phyloP scores from a whole-genome alignment of 306 rosid species.

The Dalbergia oliveri region DNA sequence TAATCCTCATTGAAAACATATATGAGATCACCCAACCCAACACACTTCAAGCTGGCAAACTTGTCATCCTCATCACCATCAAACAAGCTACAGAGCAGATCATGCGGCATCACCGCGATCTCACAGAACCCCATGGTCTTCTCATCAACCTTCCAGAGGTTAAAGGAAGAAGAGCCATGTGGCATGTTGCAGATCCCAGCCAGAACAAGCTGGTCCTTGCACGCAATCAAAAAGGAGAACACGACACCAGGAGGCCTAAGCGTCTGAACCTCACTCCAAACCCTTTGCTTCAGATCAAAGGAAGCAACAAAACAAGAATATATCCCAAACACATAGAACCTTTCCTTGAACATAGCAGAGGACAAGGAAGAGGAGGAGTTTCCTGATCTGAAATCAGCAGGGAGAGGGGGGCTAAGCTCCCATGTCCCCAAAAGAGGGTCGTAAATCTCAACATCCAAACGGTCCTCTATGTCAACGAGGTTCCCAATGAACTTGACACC shows the following conservation, averaged over 20 bases:
- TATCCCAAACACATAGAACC: constrained; percentile 73
- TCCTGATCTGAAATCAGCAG: constrained; percentile 74
- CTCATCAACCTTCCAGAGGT: constrained; percentile 75
- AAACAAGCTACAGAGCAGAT: constrained; percentile 66
- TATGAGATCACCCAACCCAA: constrained; percentile 75
- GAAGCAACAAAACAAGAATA: constrained; percentile 74
- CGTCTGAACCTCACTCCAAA: constrained; percentile 76
- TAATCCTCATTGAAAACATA: constrained; percentile 85
- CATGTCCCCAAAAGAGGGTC: constrained; percentile 61
- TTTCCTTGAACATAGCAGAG: constrained; percentile 65
- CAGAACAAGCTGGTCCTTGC: constrained; percentile 62
- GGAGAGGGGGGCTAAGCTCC: constrained; percentile 78
- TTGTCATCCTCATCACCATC: constrained; percentile 83
- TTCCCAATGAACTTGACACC: constrained; percentile 86
- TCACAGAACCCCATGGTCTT: constrained; percentile 70
- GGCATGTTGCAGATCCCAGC: constrained; percentile 72
- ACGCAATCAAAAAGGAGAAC: constrained; percentile 76
- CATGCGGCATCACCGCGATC: constrained; percentile 76
- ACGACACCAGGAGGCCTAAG: constrained; percentile 76
- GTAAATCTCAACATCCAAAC: constrained; percentile 75
- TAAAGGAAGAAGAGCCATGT: constrained; percentile 61
- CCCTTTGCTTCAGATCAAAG: constrained; percentile 56
- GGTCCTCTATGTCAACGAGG: constrained; percentile 83
- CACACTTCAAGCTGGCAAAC: constrained; percentile 87
- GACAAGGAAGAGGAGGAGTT: constrained; percentile 76